Evolutionary conservation across 1,284 basidiomycete genomes (phyloP), one percentile per base, ranked within the genome.

Genomic region (Vanrija pseudolonga): DNA sequence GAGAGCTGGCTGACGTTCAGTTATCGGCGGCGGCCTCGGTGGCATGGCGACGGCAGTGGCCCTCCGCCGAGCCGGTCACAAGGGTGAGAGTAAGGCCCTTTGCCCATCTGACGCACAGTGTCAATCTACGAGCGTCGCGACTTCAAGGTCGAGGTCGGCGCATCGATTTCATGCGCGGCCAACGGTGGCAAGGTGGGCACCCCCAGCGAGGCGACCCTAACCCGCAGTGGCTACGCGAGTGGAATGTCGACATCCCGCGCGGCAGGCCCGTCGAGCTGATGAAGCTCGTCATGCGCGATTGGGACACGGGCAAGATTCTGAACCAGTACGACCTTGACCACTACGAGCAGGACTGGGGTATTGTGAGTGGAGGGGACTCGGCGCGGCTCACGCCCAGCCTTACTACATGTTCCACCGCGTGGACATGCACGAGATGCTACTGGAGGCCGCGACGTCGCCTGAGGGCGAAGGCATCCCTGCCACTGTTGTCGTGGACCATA

Each of bases 341-440:
- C 48, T 72, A 72, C 61, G 63, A 71, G 57, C 39, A 60, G 36
- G 63, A 62, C 28, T 72, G 71, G 71, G 69, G 69, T 17, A 60
- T 63, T 26, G 42, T 22, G 11, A 12, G 32, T 32, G 12, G 8
- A 12, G 11, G 11, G 6, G 20, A 9, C 5, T 26, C 42, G 22
- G 15, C 2, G 2, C 22, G 6, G 3, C 3, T 8, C 4, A 11
- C 12, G 6, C 19, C 19, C 19, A 22, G n/a, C 65, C 66, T 45
- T 71, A 64, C 61, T 64, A 61, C 58, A 66, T 66, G 64, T 66
- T 62, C 65, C 73, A 76, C 58, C 64, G 74, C 50, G 68, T 72
- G 45, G 74, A 76, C 55, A 73, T 76, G 70, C 74, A 71, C 64
- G 45, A 48, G 20, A 68, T 71, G 63, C 54, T 72, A 9, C 61